Percentiles rank a stretch among this genome's conserved stretches.
These are phyloP conservation scores for Lentinula sp. DNA, from an alignment of 768 basidiomycete genomes.

Conservation along the genomic window DNA sequence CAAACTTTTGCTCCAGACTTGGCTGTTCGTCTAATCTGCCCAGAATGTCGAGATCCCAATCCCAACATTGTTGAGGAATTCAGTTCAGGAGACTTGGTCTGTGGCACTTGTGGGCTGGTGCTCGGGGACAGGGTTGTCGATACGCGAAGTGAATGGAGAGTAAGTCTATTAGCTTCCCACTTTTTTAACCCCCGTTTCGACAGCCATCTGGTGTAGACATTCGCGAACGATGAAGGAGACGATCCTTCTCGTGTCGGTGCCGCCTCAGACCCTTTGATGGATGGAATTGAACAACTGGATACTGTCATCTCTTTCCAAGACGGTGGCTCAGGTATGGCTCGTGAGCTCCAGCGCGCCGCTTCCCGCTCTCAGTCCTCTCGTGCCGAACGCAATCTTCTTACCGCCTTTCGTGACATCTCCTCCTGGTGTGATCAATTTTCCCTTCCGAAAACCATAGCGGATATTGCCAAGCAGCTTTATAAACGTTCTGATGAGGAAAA, in stretches of 20 bases:
- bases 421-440: slow-evolving; percentile 96
- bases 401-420: slow-evolving; percentile 87
- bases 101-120: slow-evolving; percentile 89
- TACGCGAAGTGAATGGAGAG: slow-evolving; percentile 96
- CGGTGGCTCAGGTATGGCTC: slow-evolving; percentile 88
- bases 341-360: slow-evolving; percentile 89
- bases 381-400: slow-evolving; percentile 78
- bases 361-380: slow-evolving; percentile 74
- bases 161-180: slow-evolving; percentile 35
- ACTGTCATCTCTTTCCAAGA: slow-evolving; percentile 95
- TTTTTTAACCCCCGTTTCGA: slow-evolving; percentile 7
- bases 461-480: slow-evolving; percentile 95
- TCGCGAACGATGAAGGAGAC: slow-evolving; percentile 98
- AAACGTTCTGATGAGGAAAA: slow-evolving; percentile 97
- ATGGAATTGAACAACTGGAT: slow-evolving; percentile 91
- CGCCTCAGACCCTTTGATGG: slow-evolving; percentile 86
- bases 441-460: slow-evolving; percentile 87
- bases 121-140: slow-evolving; percentile 96
- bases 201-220: slow-evolving; percentile 56
- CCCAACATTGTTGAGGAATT: slow-evolving; percentile 97
- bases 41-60: slow-evolving; percentile 90
- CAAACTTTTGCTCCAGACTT: slow-evolving; percentile 75
- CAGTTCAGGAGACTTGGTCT: slow-evolving; percentile 95
- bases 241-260: slow-evolving; percentile 99
- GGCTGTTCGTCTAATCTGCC: slow-evolving; percentile 87